phyloP scores from a whole-genome alignment of 192 early-diverging fungal genomes.

The Mortierella claussenii region DNA sequence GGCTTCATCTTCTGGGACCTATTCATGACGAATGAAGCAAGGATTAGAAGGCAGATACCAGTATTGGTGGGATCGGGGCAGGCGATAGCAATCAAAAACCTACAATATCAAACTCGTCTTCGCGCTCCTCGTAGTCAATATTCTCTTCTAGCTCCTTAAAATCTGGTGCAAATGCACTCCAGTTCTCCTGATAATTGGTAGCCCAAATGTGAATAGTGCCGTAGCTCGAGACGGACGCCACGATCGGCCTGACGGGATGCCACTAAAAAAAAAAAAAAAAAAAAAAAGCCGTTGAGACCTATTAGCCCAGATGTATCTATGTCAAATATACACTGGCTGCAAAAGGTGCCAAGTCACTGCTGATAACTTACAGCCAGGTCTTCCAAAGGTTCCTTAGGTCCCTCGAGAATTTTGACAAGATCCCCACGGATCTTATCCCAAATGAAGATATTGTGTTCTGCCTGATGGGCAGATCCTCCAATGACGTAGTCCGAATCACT shows the following conservation, averaged over 20 bases:
- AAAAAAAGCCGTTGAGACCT: neutral
- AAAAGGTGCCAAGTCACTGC: neutral
- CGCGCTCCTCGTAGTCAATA: slow-evolving; percentile 90
- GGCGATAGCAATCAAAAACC: neutral
- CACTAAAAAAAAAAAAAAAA: slow-evolving; percentile 58
- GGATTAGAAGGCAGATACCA: neutral
- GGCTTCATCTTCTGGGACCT: slow-evolving; percentile 56
- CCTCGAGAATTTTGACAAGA: slow-evolving; percentile 91
- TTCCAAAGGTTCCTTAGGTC: slow-evolving; percentile 84
- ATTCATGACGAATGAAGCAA: neutral
- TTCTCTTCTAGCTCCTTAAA: slow-evolving; percentile 96
- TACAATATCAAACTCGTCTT: slow-evolving; percentile 93
- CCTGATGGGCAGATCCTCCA: slow-evolving; percentile 84
- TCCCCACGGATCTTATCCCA: slow-evolving; percentile 88
- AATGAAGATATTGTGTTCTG: slow-evolving; percentile 94
- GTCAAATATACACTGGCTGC: neutral
- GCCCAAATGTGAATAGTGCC: slow-evolving; percentile 93
- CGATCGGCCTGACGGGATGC: slow-evolving; percentile 88
- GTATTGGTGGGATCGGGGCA: neutral
- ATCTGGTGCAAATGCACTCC: slow-evolving; percentile 94
- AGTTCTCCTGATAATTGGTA: slow-evolving; percentile 82
- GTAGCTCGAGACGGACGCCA: slow-evolving; percentile 83
- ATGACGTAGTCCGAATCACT: slow-evolving; percentile 92
- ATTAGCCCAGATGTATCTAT: neutral
- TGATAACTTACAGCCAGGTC: slow-evolving; percentile 73